phyloP scores from a whole-genome alignment of 352 stramenopile genomes.

The Aphanomyces invadans region DNA sequence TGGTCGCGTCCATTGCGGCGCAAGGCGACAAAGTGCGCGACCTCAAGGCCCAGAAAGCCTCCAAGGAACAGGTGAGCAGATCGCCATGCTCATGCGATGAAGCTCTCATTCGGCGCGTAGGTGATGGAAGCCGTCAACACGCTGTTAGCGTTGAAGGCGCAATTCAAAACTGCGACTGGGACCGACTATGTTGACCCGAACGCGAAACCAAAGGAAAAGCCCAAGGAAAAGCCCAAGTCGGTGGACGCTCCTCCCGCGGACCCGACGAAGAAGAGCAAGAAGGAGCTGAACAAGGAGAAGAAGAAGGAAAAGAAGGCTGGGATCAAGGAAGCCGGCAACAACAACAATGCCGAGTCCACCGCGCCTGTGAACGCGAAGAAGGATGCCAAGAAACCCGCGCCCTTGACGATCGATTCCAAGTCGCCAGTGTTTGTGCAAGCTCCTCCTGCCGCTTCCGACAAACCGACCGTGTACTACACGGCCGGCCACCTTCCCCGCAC shows the following conservation, averaged over 20 bases:
- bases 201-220: conserved; percentile 53
- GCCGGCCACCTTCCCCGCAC: conserved; percentile 47
- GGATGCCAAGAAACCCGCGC: conserved; percentile 21
- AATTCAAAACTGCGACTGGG: conserved; percentile 71
- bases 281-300: conserved; percentile 83
- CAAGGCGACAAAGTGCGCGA: conserved; percentile 65
- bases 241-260: conserved; percentile 30
- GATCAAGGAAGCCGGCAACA: conserved; percentile 43
- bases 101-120: neutral
- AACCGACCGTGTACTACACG: conserved; percentile 55
- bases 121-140: conserved; percentile 44
- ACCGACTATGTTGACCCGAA: conserved; percentile 56
- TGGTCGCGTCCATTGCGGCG: conserved; percentile 50
- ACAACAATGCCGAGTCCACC: neutral
- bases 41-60: conserved; percentile 57
- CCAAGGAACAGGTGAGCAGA: conserved; percentile 35
- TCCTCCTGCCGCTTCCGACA: conserved; percentile 28
- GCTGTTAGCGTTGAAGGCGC: conserved; percentile 60
- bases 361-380: conserved; percentile 11
- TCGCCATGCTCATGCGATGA: neutral
- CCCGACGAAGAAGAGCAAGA: conserved; percentile 72
- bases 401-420: conserved; percentile 27
- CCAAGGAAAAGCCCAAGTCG: conserved; percentile 27
- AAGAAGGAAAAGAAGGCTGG: conserved; percentile 78
- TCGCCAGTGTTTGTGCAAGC: conserved; percentile 28